These are phyloP conservation scores for Ophiostoma sp. DNA, from an alignment of 2,329 filamentous ascomycete genomes.

Conservation along the genomic window DNA sequence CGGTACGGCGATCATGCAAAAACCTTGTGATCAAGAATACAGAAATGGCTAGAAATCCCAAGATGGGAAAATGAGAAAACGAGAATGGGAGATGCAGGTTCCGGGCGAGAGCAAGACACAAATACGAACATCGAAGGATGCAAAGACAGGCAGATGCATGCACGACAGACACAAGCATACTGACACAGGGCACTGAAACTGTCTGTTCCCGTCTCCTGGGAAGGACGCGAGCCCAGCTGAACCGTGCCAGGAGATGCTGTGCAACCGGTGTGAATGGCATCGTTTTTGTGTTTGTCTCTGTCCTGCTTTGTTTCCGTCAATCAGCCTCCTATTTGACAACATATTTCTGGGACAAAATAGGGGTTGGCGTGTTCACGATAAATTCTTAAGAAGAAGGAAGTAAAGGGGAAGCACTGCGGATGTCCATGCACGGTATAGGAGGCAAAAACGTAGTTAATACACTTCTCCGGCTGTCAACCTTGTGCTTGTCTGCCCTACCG, in stretches of 20 bases:
- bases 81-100: not conserved
- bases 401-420: not conserved
- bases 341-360: not conserved
- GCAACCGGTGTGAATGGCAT: not conserved
- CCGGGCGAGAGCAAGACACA: not conserved
- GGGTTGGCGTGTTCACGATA: not conserved
- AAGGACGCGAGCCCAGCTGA: not conserved
- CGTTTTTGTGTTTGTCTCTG: not conserved
- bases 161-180: not conserved
- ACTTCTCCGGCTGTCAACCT: not conserved
- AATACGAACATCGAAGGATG: not conserved
- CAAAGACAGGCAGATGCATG: not conserved
- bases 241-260: not conserved
- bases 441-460: not conserved
- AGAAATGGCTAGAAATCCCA: not conserved
- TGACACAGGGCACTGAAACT: not conserved
- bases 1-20: not conserved
- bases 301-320: not conserved
- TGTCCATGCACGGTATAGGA: not conserved
- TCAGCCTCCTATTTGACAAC: not conserved
- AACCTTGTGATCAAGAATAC: not conserved
- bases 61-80: not conserved
- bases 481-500: not conserved
- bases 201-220: not conserved
- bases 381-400: not conserved